These are phyloP conservation scores for Boletus barrowsii DNA, from an alignment of 768 basidiomycete genomes.

Conservation along the genomic window DNA sequence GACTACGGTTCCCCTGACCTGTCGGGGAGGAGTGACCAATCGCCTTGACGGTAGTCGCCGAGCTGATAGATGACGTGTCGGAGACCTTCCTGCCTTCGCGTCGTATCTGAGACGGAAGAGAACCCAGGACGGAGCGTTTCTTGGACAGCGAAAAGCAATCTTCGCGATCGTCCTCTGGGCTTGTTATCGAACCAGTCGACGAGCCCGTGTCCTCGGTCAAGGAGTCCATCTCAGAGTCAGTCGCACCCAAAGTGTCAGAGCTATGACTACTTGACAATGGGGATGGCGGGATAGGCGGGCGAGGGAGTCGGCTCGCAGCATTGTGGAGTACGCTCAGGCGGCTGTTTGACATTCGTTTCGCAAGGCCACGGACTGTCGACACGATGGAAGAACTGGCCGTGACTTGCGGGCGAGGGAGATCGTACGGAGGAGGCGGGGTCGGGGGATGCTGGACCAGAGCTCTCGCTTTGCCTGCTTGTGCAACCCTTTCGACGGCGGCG, in stretches of 20 bases:
- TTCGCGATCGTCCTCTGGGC: constrained; percentile 45
- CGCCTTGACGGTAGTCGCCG: constrained; percentile 35
- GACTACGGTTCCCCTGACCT: constrained; percentile 15
- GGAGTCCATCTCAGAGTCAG: constrained; percentile 58
- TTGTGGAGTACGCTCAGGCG: constrained; percentile 34
- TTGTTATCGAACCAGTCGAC: constrained; percentile 48
- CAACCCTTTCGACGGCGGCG: constrained; percentile 52
- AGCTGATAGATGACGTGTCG: constrained; percentile 33
- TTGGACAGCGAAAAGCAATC: constrained; percentile 15
- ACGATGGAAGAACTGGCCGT: constrained; percentile 38
- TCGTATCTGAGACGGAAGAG: constrained; percentile 44
- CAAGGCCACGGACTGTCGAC: constrained; percentile 57
- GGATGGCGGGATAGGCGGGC: constrained; percentile 21
- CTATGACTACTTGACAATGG: constrained; percentile 40
- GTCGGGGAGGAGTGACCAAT: constrained; percentile 23
- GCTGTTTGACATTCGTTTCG: constrained; percentile 50
- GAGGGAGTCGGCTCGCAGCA: constrained; percentile 15
- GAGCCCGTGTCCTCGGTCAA: constrained; percentile 63
- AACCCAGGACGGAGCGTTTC: constrained; percentile 46
- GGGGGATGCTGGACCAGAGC: constrained; percentile 45
- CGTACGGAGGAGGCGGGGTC: constrained; percentile 45
- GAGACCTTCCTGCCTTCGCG: constrained; percentile 40
- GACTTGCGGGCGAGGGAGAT: constrained; percentile 26
- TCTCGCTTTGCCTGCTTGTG: constrained; percentile 52
- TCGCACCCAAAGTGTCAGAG: constrained; percentile 43